phyloP scores from a whole-genome alignment of 352 stramenopile species.

The Globisporangium okanoganense region DNA sequence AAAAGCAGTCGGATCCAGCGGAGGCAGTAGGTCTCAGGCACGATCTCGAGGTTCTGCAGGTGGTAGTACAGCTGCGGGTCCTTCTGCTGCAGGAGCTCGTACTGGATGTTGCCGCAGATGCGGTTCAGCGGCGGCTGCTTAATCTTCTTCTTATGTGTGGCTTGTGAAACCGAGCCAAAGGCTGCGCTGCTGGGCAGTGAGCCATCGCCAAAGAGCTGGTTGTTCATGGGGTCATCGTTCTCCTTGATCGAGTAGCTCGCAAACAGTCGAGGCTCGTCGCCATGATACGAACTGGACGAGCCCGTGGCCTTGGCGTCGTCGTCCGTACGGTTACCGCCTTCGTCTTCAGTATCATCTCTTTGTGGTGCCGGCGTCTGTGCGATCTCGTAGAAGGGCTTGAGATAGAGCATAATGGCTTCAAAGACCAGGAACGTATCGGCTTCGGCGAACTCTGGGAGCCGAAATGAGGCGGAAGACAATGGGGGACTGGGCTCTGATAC shows the following conservation, averaged over 20 bases:
- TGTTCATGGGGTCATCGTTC: conserved; percentile 12
- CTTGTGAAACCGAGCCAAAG: background rate
- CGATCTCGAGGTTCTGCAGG: conserved; percentile 74
- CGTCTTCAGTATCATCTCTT: background rate
- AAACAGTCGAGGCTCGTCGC: conserved; percentile 23
- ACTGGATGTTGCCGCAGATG: conserved; percentile 71
- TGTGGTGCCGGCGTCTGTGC: conserved; percentile 30
- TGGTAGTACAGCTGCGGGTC: conserved; percentile 83
- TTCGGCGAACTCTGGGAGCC: conserved; percentile 43
- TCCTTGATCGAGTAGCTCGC: conserved; percentile 21
- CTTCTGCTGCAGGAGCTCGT: conserved; percentile 69
- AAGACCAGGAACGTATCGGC: conserved; percentile 72
- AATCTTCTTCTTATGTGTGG: background rate
- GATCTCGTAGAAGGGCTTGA: conserved; percentile 78
- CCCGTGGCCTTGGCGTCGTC: background rate
- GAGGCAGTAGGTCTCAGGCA: conserved; percentile 78
- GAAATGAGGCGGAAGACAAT: background rate
- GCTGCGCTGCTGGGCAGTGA: background rate
- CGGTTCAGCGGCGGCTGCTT: conserved; percentile 50
- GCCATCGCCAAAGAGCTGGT: conserved; percentile 4
- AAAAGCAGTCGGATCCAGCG: conserved; percentile 78
- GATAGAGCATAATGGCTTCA: conserved; percentile 71
- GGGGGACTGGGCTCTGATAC: background rate
- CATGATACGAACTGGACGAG: conserved; percentile 7
- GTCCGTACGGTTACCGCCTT: background rate